Evolutionary conservation across 2,329 filamentous ascomycete genomes (phyloP), one percentile per base, ranked within the genome.

Genomic region (Botryotinia convoluta): DNA sequence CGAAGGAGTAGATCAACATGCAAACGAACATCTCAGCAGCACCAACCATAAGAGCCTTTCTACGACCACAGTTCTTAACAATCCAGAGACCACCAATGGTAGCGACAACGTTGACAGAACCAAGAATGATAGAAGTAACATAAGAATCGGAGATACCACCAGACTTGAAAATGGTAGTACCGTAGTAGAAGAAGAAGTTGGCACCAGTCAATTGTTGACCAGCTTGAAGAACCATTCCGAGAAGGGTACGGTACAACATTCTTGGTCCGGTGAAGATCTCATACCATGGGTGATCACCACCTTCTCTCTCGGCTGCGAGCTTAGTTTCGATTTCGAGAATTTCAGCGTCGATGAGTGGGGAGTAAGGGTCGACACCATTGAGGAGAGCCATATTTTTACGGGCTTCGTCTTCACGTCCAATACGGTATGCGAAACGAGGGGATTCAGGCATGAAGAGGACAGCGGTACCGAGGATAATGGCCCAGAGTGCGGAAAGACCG

Each of bases 101-200:
- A 79, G 87, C 90, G 70, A 84, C 85, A 3, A 92, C 89, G 77
- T 93, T 93, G 78, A 93, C 90, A 0, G 86, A 88, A 16, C 87
- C 87, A 32, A 92, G 85, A 74, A 92, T 91, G 77, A 92, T 90
- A 78, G 91, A 89, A 0, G 90, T 92, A 70, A 90, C 83, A 77
- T 91, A 93, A 69, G 87, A 87, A 83, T 93, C 88, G 42, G 81
- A 79, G 61, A 93, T 86, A 77, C 91, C 91, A 1, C 90, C 90
- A 2, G 90, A 86, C 22, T 85, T 79, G 81, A 93, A 93, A 76
- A 92, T 89, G 6, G 88, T 91, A 59, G 87, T 89, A 37, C 70
- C 87, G 78, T 90, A 92, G 81, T 89, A 89, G 81, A 91, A 91
- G 83, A 89, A 91, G 82, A 89, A 91, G 82, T 91, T 91, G 74